Conservation (phyloP, 1,284 basidiomycete species). For the Fomes fomentarius region DNA sequence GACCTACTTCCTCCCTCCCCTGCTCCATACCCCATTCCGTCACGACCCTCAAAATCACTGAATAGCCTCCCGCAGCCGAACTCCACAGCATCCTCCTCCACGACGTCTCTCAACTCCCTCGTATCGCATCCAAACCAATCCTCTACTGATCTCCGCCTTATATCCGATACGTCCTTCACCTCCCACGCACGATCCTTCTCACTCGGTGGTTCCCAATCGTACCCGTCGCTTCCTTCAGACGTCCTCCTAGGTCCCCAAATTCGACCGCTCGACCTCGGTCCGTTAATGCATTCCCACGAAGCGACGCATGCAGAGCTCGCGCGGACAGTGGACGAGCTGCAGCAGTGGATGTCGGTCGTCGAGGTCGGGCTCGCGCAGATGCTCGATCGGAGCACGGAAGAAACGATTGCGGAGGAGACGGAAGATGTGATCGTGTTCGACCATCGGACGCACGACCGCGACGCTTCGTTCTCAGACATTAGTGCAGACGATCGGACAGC, state of each 20-base stretch:
- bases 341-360: slow-evolving; percentile 80
- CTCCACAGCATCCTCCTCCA: slow-evolving; percentile 33
- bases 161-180: slow-evolving; percentile 25
- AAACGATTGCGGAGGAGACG: slow-evolving; percentile 60
- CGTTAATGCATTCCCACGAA: slow-evolving; percentile 61
- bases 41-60: slow-evolving; percentile 37
- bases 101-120: slow-evolving; percentile 33
- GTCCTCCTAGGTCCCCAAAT: slow-evolving; percentile 47
- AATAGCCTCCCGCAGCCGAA: slow-evolving; percentile 37
- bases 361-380: slow-evolving; percentile 72
- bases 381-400: slow-evolving; percentile 50
- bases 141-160: slow-evolving; percentile 25
- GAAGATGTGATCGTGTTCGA: slow-evolving; percentile 26
- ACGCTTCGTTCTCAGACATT: slow-evolving; percentile 7
- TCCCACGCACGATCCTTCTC: slow-evolving; percentile 31
- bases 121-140: slow-evolving; percentile 31
- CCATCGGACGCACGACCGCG: background rate
- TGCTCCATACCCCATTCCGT: slow-evolving; percentile 51
- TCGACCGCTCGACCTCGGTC: slow-evolving; percentile 68
- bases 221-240: slow-evolving; percentile 18
- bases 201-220: slow-evolving; percentile 24
- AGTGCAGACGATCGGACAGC: slow-evolving; percentile 16
- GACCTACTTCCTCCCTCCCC: slow-evolving; percentile 84
- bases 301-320: slow-evolving; percentile 75
- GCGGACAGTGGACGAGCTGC: slow-evolving; percentile 78